Evolutionary conservation across 306 rosid species (phyloP), one percentile per base, ranked within the genome.

Genomic region (Sechiopsis laciniata): DNA sequence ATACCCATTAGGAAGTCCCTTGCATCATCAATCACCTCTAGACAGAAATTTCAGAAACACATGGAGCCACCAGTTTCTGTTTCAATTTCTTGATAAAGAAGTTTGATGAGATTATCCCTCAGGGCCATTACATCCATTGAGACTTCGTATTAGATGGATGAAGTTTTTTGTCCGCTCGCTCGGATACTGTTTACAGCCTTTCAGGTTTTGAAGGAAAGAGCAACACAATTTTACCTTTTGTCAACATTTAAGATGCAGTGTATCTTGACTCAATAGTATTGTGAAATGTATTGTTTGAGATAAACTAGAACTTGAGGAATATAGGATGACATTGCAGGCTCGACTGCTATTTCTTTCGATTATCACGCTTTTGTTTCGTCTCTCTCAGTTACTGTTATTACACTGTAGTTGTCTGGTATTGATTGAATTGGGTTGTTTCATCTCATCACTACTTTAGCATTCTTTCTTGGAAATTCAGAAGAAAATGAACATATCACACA

Each of bases 351-450:
- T 37, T 37, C 45, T 37, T 35, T 35, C 40, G 5, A 35, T 35
- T 4, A 35, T 35, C 6, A 35, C 5, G 40, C 0, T 35, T 35
- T 37, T 37, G 45, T 37, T 37, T 37, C 45, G 45, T 5, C 45
- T 10, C 50, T 16, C 17, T 42, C 69, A 3, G 37, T 32, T 32
- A 32, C 37, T 32, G 37, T 32, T 2, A 32, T 32, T 32, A 32
- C 37, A 32, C 37, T 32, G 37, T 32, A 32, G 37, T 32, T 32
- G 2, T 32, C 37, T 2, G 69, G n/a, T n/a, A 42, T 20, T 65
- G 54, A 35, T 63, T 63, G 48, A 63, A 16, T 35, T 63, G 26
- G 17, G 26, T 65, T 65, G 71, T 40, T 19, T 65, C 72, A 66
- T 66, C 72, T 42, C 35, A 45, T 66, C 72, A 66, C 53, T 66